Evolutionary conservation across 345 rosid genomes (phyloP), one percentile per base, ranked within the genome.

Genomic region (Ricinus communis): DNA sequence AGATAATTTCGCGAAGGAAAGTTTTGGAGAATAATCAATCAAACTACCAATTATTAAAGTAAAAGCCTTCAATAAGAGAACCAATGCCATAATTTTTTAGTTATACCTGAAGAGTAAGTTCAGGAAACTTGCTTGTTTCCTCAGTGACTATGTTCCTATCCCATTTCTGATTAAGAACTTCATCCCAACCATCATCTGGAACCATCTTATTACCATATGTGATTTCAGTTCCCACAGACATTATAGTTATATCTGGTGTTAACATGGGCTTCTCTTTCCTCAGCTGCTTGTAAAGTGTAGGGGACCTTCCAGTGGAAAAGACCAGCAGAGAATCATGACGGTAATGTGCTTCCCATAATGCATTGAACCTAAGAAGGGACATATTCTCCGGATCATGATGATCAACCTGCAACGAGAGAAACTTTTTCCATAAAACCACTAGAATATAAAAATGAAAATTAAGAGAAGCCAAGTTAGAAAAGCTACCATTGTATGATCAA

Each of bases 211-310:
- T 81, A 45, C 99, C 99, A 80, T 87, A 93, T 0, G 99, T 95
- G 75, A 95, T 95, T 88, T 95, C 99, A 14, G 98, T 95, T 68
- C 99, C 99, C 66, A 95, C 99, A 55, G 99, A 95, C 98, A 90
- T 89, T 68, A 95, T 92, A 31, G 97, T 87, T 56, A 95, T 86
- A 72, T 95, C 99, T 8, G 99, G 99, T 28, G 97, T 92, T 75
- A 95, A 59, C 88, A 95, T 84, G 74, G 98, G 97, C 75, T 66
- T 93, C 81, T 80, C 81, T 22, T 67, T 84, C 74, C 93, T 83
- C 61, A 91, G 72, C 78, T 77, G 69, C 47, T 68, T 57, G 78
- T 93, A 93, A 62, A 83, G 82, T 1, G 77, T 68, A 10, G 84
- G 88, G 7, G 94, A 88, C 83, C 98, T 88, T 59, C 97, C 96